phyloP scores from a whole-genome alignment of 2,329 filamentous ascomycete species.

The Dothistroma septosporum region DNA sequence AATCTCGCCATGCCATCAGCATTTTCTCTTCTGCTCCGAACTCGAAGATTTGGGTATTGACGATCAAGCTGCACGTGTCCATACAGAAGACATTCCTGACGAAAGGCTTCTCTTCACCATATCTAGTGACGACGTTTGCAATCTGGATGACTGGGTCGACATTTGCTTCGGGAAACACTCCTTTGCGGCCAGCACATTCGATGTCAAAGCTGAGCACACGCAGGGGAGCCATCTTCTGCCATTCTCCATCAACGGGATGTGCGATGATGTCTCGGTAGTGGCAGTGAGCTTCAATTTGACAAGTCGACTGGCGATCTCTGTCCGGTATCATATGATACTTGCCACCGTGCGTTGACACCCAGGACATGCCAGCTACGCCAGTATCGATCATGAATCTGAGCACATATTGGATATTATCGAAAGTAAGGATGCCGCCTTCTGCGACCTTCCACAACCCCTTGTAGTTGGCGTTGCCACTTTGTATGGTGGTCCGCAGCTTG shows the following conservation, averaged over 20 bases:
- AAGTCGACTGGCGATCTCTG: slow-evolving; percentile 75
- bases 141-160: slow-evolving; percentile 96
- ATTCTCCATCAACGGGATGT: slow-evolving; percentile 85
- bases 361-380: slow-evolving; percentile 92
- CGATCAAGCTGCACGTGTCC: slow-evolving; percentile 86
- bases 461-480: slow-evolving; percentile 76
- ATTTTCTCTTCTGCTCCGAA: slow-evolving; percentile 79
- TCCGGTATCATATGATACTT: slow-evolving; percentile 68
- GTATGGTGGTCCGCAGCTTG: slow-evolving; percentile 69
- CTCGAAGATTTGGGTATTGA: slow-evolving; percentile 87
- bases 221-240: slow-evolving; percentile 95
- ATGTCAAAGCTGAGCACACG: slow-evolving; percentile 96
- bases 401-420: slow-evolving; percentile 93
- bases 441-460: slow-evolving; percentile 78
- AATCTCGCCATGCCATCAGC: slow-evolving; percentile 89
- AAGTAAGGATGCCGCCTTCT: slow-evolving; percentile 74
- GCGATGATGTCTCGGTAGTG: slow-evolving; percentile 79
- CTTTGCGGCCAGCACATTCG: slow-evolving; percentile 95
- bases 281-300: slow-evolving; percentile 89
- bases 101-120: slow-evolving; percentile 94
- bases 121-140: slow-evolving; percentile 88
- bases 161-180: slow-evolving; percentile 90
- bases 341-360: slow-evolving; percentile 78
- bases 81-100: slow-evolving; percentile 94
- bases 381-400: slow-evolving; percentile 98